phyloP scores from a whole-genome alignment of 306 rosid genomes.

The apple (Malus domestica) region ASM211411v1 NC_041802.1:3315501-3316000 shows the following conservation, averaged over 20 bases:
- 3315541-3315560: conserved; percentile 7
- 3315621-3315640: conserved; percentile 67
- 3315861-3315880: conserved; percentile 16
- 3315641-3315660: conserved; percentile 16
- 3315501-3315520: not conserved
- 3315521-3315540: conserved; percentile 1
- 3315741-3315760: conserved; percentile 14
- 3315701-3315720: conserved; percentile 56
- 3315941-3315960: conserved; percentile 5
- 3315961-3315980: conserved; percentile 2
- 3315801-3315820: not conserved
- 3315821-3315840: not conserved
- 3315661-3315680: conserved; percentile 46
- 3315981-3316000: conserved; percentile 29
- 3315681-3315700: conserved; percentile 48
- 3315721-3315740: conserved; percentile 9
- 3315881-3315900: conserved; percentile 5
- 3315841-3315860: conserved; percentile 28
- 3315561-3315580: conserved; percentile 40
- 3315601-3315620: conserved; percentile 14
- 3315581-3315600: not conserved
- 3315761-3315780: conserved; percentile 19
- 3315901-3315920: conserved; percentile 17
- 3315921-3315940: not conserved
- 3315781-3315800: not conserved